Conservation (phyloP, 2,329 filamentous ascomycete genomes). For the Alternaria postmessia region DNA sequence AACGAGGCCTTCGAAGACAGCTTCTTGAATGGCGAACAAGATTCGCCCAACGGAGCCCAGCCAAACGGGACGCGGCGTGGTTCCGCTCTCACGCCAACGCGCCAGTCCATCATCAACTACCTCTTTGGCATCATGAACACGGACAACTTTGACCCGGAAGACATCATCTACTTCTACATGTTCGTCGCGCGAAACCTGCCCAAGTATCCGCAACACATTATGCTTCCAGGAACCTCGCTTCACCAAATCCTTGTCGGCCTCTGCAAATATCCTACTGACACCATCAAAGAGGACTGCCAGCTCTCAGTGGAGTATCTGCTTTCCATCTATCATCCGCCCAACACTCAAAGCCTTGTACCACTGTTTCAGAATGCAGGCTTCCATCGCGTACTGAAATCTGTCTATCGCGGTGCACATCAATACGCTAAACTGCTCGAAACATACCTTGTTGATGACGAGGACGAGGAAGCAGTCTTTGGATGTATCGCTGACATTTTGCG, state of each 20-base stretch:
- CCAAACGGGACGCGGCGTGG: constrained; percentile 59
- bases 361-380: constrained; percentile 82
- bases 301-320: constrained; percentile 96
- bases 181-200: constrained; percentile 95
- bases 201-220: constrained; percentile 94
- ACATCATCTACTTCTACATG: constrained; percentile 97
- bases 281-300: constrained; percentile 91
- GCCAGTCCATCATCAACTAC: constrained; percentile 92
- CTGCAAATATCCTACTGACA: constrained; percentile 81
- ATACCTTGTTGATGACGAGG: constrained; percentile 85
- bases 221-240: constrained; percentile 85
- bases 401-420: constrained; percentile 81
- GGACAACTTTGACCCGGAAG: constrained; percentile 75
- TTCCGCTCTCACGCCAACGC: constrained; percentile 65
- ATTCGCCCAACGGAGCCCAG: constrained; percentile 65
- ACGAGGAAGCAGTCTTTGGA: constrained; percentile 77
- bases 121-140: constrained; percentile 88
- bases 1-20: constrained; percentile 98
- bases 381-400: constrained; percentile 88
- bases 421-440: constrained; percentile 79
- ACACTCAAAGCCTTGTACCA: constrained; percentile 77
- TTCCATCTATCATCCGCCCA: constrained; percentile 89
- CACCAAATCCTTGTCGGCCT: constrained; percentile 82
- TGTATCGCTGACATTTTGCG: constrained; percentile 80
- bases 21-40: constrained; percentile 83